Base-by-base conservation (phyloP, 257 asterid genomes). In the Thymus mandschuricus region DNA sequence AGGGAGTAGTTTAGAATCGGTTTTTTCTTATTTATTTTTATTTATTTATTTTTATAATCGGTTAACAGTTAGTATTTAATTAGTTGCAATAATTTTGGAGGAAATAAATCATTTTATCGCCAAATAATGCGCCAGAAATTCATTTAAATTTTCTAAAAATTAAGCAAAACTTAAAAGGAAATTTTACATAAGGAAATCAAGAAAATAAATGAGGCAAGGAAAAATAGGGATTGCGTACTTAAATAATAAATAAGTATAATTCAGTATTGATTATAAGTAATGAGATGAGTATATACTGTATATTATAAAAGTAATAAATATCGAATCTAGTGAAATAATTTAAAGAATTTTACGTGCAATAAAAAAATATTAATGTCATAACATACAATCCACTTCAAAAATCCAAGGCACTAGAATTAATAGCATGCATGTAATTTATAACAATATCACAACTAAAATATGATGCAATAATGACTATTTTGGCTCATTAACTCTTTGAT, bases 31-130 rank as follows among this genome's bases (percentile, higher is more conserved):
- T 21, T 21, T 21, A 21, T 21, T 21, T 21, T 21, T 21, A 21
- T 21, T 21, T 21, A 21, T 21, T 21, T 21, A 21, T 21, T 46
- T 38, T 38, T 38, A 38, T 3, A 38, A 38, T 38, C 44, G 44
- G 44, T 38, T 38, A 38, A 38, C 3, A 38, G 6, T 38, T 38
- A 38, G 44, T 38, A 38, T 3, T 71, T 54, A 43, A 73, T 33
- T 1, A 21, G 4, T 5, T 46, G 71, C 68, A 54, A 60, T 0
- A 73, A 8, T 44, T 35, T 72, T 61, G 78, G 79, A 68, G 79
- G 50, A 33, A 67, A 64, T 63, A 12, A 10, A 21, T 60, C 15
- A 67, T 67, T 68, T 68, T 78, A 28, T n/a, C 41, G 48, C 49
- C 75, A 66, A 30, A 54, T 43, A 50, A 60, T 72, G 58, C 68